A percentile compares a stretch with the other conserved stretches of the same genome.
phyloP scores from a whole-genome alignment of 225 moss, liverwort and hornwort species.

The Marchantia paleacea region DNA sequence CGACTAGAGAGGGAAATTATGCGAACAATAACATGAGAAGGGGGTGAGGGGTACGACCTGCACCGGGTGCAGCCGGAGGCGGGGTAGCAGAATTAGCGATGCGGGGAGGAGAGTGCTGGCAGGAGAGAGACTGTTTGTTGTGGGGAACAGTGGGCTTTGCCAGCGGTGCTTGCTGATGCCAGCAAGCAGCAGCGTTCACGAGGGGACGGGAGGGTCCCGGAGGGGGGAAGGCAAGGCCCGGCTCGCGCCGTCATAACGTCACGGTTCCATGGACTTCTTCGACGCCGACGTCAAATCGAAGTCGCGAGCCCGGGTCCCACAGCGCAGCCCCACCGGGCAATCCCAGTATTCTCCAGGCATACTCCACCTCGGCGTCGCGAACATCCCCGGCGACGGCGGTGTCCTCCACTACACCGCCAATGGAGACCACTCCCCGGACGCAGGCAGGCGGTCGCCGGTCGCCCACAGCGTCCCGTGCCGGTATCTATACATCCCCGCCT shows the following conservation, averaged over 20 bases:
- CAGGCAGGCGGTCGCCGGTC: neutral
- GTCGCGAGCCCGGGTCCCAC: neutral
- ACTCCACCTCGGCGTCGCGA: neutral
- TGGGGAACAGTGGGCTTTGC: slow-evolving; percentile 5
- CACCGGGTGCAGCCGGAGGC: neutral
- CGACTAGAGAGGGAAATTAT: neutral
- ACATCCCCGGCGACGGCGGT: neutral
- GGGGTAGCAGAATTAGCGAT: neutral
- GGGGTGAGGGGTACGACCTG: neutral
- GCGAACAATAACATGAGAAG: neutral
- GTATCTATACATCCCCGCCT: no score
- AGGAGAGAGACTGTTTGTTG: neutral
- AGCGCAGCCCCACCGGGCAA: neutral
- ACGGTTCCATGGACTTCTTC: neutral
- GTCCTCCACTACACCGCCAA: no score
- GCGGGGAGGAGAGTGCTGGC: neutral
- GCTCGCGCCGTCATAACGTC: neutral
- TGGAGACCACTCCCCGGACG: neutral
- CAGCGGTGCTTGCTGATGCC: slow-evolving; percentile 12
- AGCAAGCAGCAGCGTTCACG: slow-evolving; percentile 15
- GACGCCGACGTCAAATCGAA: neutral
- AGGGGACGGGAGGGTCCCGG: neutral
- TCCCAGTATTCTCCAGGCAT: neutral
- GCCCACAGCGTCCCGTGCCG: no score
- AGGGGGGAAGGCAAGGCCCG: neutral